These are phyloP conservation scores for Phytophthora sansomeana DNA, from an alignment of 352 stramenopile species.

Conservation along the genomic window DNA sequence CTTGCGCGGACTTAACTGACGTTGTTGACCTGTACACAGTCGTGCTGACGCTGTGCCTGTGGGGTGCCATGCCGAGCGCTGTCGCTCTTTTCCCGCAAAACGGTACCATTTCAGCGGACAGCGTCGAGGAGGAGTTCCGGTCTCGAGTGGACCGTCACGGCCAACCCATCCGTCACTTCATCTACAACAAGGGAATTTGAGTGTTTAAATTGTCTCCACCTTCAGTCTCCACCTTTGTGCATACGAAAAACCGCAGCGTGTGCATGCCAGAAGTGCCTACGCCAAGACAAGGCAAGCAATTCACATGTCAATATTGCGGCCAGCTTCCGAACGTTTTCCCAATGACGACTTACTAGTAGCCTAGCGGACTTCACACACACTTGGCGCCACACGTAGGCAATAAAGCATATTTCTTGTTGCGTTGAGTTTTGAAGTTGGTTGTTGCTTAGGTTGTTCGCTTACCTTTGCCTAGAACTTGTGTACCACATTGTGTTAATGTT, in stretches of 20 bases:
- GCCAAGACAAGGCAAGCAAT: not conserved
- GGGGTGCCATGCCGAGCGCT: slow-evolving; percentile 78
- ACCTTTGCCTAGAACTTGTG: not conserved
- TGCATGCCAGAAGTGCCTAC: not conserved
- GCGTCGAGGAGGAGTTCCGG: slow-evolving; percentile 72
- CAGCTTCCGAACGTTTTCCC: not conserved
- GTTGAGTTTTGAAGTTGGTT: too few relatives aligned
- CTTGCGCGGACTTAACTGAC: slow-evolving; percentile 4
- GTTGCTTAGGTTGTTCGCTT: not conserved
- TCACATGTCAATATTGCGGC: too few relatives aligned
- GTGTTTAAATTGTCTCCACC: not conserved
- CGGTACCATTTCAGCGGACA: slow-evolving; percentile 67
- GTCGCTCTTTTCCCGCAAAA: slow-evolving; percentile 87
- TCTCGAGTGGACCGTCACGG: slow-evolving; percentile 64
- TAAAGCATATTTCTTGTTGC: too few relatives aligned
- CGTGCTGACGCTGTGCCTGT: slow-evolving; percentile 81
- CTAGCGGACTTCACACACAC: not conserved
- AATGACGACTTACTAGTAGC: not conserved
- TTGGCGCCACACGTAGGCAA: too few relatives aligned
- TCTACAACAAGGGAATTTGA: slow-evolving; percentile 90
- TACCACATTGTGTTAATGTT: not conserved
- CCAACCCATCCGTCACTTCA: slow-evolving; percentile 65
- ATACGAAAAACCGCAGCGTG: not conserved
- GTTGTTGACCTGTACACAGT: slow-evolving; percentile 35
- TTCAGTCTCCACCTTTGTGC: not conserved